These are phyloP conservation scores for Russula lepida DNA, from an alignment of 768 basidiomycete genomes.

Conservation along the genomic window DNA sequence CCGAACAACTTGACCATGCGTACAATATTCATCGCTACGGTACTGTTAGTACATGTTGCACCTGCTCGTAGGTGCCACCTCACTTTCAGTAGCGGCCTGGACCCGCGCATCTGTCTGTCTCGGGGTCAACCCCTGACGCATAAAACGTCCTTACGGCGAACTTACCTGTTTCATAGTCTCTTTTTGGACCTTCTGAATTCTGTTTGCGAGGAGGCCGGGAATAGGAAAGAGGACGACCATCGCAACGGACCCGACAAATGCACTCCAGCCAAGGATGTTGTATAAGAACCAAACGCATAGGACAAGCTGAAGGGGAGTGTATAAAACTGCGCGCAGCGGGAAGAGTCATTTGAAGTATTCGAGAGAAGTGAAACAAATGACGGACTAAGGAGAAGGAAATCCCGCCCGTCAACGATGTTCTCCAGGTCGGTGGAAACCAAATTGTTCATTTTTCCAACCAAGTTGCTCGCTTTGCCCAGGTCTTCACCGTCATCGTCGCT, in stretches of 20 bases:
- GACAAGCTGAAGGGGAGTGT: conserved; percentile 34
- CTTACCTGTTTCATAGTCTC: conserved; percentile 35
- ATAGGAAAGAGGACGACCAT: conserved; percentile 36
- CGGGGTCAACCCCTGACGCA: background rate
- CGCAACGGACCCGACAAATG: conserved; percentile 35
- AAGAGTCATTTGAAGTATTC: background rate
- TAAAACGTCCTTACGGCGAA: background rate
- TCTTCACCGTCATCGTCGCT: background rate
- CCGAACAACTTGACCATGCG: conserved; percentile 56
- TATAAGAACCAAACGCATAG: conserved; percentile 38
- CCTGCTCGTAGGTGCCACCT: background rate
- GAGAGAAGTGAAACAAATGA: background rate
- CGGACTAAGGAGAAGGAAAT: conserved; percentile 21
- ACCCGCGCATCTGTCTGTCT: conserved; percentile 39
- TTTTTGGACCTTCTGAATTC: conserved; percentile 31
- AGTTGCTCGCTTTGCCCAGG: conserved; percentile 30
- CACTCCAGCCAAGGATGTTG: conserved; percentile 43
- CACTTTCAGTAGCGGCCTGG: conserved; percentile 37
- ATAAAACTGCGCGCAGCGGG: conserved; percentile 23
- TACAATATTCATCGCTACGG: conserved; percentile 30
- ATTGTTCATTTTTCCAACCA: conserved; percentile 73
- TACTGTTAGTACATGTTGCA: background rate
- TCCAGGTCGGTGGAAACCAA: conserved; percentile 57
- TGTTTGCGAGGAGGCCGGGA: conserved; percentile 34
- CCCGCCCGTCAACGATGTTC: conserved; percentile 26